These are phyloP conservation scores for Drosera spatulata DNA, from an alignment of 179 eudicot genomes.

Conservation along the genomic window DNA sequence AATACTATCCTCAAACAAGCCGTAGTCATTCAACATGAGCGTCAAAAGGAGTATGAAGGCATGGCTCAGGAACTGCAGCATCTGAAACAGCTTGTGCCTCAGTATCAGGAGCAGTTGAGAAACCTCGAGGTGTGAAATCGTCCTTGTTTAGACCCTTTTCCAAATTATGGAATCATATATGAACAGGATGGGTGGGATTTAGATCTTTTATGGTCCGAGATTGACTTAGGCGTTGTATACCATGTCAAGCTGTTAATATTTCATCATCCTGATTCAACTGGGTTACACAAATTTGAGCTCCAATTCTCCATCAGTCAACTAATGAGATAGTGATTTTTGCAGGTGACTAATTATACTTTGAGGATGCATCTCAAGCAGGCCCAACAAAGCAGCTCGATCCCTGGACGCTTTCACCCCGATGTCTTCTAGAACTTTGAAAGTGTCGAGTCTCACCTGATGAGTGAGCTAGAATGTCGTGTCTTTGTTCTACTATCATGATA, in stretches of 20 bases:
- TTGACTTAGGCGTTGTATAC: no score
- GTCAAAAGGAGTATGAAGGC: conserved; percentile 67
- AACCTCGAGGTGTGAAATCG: conserved; percentile 46
- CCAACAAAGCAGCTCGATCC: conserved; percentile 31
- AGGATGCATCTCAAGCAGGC: conserved; percentile 45
- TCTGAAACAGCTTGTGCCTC: conserved; percentile 53
- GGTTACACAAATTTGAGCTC: no score
- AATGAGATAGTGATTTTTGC: neutral
- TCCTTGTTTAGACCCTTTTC: no score
- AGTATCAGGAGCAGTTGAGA: conserved; percentile 68
- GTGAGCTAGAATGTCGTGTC: neutral
- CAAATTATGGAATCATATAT: no score
- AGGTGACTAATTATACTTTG: conserved; percentile 49
- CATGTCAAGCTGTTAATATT: no score
- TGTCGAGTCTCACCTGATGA: neutral
- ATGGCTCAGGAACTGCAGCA: conserved; percentile 51
- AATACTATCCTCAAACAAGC: conserved; percentile 66
- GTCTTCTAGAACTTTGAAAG: conserved; percentile 19
- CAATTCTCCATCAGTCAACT: no score
- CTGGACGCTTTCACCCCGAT: conserved; percentile 37
- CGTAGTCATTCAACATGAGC: conserved; percentile 71
- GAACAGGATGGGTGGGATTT: no score
- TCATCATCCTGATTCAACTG: no score
- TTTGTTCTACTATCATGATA: neutral
- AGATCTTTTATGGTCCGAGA: no score